A percentile compares a stretch with the other conserved stretches of the same genome.
Evolutionary conservation across 2,329 filamentous ascomycete species (phyloP).

Genomic region (Diaporthe australafricana): DNA sequence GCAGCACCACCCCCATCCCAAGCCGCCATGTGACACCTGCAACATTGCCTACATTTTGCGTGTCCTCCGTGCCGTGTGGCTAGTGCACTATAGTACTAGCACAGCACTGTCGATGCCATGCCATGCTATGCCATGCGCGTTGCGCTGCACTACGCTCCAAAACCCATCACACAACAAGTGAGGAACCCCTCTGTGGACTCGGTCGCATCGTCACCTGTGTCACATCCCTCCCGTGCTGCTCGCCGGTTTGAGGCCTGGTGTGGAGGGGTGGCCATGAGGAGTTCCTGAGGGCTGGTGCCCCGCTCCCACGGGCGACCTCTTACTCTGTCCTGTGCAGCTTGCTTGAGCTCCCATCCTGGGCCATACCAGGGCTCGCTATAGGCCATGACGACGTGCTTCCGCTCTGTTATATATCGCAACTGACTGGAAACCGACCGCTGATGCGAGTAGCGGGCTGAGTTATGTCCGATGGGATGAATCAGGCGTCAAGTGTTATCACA

Average conservation of each 20-base stretch:
- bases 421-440: slow-evolving; percentile 21
- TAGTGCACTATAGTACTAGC: slow-evolving; percentile 2
- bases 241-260: slow-evolving; percentile 2
- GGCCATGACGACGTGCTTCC: slow-evolving; percentile 15
- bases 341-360: slow-evolving; percentile 22
- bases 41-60: slow-evolving; percentile 18
- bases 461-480: slow-evolving; percentile 25
- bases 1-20: slow-evolving; percentile 8
- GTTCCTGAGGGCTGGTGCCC: slow-evolving; percentile 18
- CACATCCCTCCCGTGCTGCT: slow-evolving; percentile 27
- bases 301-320: slow-evolving; percentile 22
- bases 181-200: slow-evolving; percentile 4
- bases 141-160: neutral
- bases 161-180: neutral
- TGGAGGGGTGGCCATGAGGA: slow-evolving; percentile 16
- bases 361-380: slow-evolving; percentile 24
- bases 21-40: slow-evolving; percentile 25
- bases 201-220: slow-evolving; percentile 24
- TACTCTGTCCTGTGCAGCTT: slow-evolving; percentile 26
- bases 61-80: neutral
- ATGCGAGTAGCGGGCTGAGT: slow-evolving; percentile 8
- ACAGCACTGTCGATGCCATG: neutral
- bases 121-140: neutral
- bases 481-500: slow-evolving; percentile 28
- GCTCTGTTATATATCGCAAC: slow-evolving; percentile 9